Conservation (phyloP, 495 filamentous ascomycete species). For the Mytilinidion resinicola region DNA sequence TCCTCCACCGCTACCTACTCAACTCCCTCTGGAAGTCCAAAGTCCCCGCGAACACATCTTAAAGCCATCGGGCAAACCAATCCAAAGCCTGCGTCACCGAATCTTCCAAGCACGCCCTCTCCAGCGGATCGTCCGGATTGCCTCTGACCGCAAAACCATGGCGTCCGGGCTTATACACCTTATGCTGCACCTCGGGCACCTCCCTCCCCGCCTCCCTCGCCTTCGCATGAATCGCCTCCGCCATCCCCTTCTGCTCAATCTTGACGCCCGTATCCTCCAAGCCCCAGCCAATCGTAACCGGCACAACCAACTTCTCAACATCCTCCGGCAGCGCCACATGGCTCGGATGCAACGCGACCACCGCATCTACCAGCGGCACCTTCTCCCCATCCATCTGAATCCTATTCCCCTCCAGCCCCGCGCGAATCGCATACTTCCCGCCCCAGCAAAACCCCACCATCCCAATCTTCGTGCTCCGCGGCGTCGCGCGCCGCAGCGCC, state of each 20-base stretch:
- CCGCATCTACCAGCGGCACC: slow-evolving; percentile 37
- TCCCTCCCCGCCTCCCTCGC: slow-evolving; percentile 20
- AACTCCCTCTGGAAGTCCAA: too few species aligned
- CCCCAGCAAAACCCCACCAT: slow-evolving; percentile 48
- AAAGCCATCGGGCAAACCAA: too few species aligned
- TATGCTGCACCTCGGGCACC: slow-evolving; percentile 33
- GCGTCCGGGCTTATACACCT: slow-evolving; percentile 37
- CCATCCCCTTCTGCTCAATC: slow-evolving; percentile 28
- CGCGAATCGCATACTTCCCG: slow-evolving; percentile 43
- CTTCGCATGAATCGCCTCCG: slow-evolving; percentile 29
- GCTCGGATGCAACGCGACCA: slow-evolving; percentile 37
- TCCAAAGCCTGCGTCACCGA: too few species aligned
- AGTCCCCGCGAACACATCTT: too few species aligned
- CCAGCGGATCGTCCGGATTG: too few species aligned
- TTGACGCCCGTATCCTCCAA: slow-evolving; percentile 32
- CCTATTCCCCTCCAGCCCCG: slow-evolving; percentile 30
- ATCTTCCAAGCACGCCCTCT: too few species aligned
- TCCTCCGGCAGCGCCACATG: slow-evolving; percentile 37
- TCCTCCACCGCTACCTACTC: too few species aligned
- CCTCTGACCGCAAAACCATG: slow-evolving; percentile 37
- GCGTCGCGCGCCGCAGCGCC: slow-evolving; percentile 46
- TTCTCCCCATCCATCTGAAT: slow-evolving; percentile 38
- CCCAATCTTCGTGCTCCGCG: slow-evolving; percentile 46
- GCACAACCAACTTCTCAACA: slow-evolving; percentile 37
- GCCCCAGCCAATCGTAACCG: slow-evolving; percentile 38